Evolutionary conservation across 164 flowering plant species (phyloP).

Genomic region (Pachysandra terminalis): DNA sequence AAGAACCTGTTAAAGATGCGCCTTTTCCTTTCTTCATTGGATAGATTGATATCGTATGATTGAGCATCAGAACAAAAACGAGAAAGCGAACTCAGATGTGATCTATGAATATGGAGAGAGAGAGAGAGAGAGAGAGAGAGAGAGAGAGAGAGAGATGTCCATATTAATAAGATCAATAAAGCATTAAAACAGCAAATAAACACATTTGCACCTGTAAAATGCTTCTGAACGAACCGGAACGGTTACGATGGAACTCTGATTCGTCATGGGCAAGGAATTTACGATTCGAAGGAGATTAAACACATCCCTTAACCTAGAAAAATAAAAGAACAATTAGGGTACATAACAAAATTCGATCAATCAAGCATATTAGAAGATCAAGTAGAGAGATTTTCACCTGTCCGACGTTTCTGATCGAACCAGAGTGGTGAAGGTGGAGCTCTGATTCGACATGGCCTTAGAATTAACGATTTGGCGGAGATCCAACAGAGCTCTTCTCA

Average conservation of each 20-base stretch:
- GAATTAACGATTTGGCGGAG: slow-evolving; percentile 15
- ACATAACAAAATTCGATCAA: too few relatives aligned
- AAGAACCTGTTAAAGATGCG: slow-evolving; percentile 63
- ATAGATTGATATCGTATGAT: slow-evolving; percentile 48
- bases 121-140: too few relatives aligned
- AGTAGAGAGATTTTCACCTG: slow-evolving; percentile 3
- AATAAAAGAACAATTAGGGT: too few relatives aligned
- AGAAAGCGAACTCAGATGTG: slow-evolving; percentile 18
- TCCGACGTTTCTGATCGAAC: not conserved
- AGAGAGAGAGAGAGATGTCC: not conserved
- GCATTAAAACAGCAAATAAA: too few relatives aligned
- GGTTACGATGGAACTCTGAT: too few relatives aligned
- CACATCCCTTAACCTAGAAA: too few relatives aligned
- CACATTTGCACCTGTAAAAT: too few relatives aligned
- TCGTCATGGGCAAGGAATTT: too few relatives aligned
- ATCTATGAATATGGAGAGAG: slow-evolving; percentile 6
- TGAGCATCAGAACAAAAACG: slow-evolving; percentile 21
- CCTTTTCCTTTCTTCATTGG: slow-evolving; percentile 71
- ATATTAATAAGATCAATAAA: too few relatives aligned
- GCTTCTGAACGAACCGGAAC: too few relatives aligned
- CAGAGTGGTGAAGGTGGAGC: not conserved
- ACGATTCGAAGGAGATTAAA: too few relatives aligned
- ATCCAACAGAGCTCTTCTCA: slow-evolving; percentile 16
- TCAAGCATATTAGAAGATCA: too few relatives aligned
- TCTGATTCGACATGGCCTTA: not conserved